Evolutionary conservation across 768 basidiomycete genomes (phyloP).

Genomic region (Phallus indusiatus): DNA sequence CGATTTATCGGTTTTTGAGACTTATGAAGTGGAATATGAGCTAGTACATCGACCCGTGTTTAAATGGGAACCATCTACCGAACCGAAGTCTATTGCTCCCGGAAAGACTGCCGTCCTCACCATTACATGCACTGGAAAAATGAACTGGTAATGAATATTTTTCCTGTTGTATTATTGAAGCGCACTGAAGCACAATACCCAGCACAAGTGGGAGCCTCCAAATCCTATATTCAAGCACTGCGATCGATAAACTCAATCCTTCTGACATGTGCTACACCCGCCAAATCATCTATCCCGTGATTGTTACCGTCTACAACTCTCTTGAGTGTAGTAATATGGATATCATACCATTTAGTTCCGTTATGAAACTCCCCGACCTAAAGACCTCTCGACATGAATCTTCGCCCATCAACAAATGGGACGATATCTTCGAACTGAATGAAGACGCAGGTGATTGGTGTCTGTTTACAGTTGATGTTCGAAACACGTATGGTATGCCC

Average conservation of each 20-base stretch:
- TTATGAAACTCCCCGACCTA: constrained; percentile 13
- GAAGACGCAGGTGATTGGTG: constrained; percentile 62
- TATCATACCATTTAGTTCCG: constrained; percentile 52
- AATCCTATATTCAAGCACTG: constrained; percentile 71
- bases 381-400: constrained; percentile 8
- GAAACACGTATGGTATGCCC: constrained; percentile 83
- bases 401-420: constrained; percentile 15
- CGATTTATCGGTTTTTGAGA: constrained; percentile 70
- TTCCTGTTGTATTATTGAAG: neutral
- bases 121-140: constrained; percentile 78
- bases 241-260: constrained; percentile 18
- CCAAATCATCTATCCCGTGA: constrained; percentile 78
- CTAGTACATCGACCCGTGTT: constrained; percentile 73
- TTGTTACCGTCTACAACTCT: constrained; percentile 93
- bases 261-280: constrained; percentile 70
- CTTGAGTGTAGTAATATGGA: constrained; percentile 82
- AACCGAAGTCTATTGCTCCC: constrained; percentile 45
- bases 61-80: constrained; percentile 46
- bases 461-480: constrained; percentile 81
- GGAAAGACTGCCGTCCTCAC: constrained; percentile 62
- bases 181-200: neutral
- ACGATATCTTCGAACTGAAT: constrained; percentile 28
- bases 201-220: constrained; percentile 75
- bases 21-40: constrained; percentile 84
- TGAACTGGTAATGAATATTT: constrained; percentile 60